Evolutionary conservation across 768 basidiomycete species (phyloP).

Genomic region (Pholiota microspora): DNA sequence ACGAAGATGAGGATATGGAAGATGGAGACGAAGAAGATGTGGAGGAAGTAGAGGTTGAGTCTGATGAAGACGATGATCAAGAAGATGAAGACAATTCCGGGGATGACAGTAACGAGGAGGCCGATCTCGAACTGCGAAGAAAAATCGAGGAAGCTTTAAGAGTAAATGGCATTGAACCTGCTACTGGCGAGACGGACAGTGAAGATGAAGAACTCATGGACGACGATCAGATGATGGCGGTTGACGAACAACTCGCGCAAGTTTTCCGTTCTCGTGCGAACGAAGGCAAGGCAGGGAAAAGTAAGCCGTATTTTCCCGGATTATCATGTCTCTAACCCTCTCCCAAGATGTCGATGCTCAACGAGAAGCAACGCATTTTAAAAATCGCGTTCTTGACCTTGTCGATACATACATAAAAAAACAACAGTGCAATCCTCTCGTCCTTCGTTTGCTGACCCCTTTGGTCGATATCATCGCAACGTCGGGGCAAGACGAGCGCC

Average conservation of each 20-base stretch:
- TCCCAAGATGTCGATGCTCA: slow-evolving; percentile 63
- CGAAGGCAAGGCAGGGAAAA: slow-evolving; percentile 63
- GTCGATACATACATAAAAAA: slow-evolving; percentile 81
- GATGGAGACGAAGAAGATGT: slow-evolving; percentile 34
- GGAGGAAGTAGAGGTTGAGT: slow-evolving; percentile 31
- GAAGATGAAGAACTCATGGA: slow-evolving; percentile 79
- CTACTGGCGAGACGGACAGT: slow-evolving; percentile 55
- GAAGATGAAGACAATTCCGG: slow-evolving; percentile 32
- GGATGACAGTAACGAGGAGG: slow-evolving; percentile 40
- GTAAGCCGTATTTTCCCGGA: slow-evolving; percentile 35
- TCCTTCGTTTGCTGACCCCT: slow-evolving; percentile 68
- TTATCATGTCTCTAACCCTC: neutral
- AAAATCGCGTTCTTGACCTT: slow-evolving; percentile 93
- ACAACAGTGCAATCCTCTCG: slow-evolving; percentile 70
- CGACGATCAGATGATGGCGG: slow-evolving; percentile 97
- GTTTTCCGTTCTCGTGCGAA: slow-evolving; percentile 73
- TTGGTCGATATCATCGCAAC: slow-evolving; percentile 72
- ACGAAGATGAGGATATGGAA: slow-evolving; percentile 43
- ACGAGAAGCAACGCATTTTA: slow-evolving; percentile 92
- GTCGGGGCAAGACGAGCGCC: slow-evolving; percentile 73
- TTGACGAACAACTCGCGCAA: slow-evolving; percentile 88
- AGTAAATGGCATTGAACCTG: slow-evolving; percentile 56
- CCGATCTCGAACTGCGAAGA: slow-evolving; percentile 60
- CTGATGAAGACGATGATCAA: slow-evolving; percentile 31
- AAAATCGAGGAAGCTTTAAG: slow-evolving; percentile 66